Base-by-base conservation (phyloP, 1,139 yeast genomes). In the Debaryomyces fabryi region DNA sequence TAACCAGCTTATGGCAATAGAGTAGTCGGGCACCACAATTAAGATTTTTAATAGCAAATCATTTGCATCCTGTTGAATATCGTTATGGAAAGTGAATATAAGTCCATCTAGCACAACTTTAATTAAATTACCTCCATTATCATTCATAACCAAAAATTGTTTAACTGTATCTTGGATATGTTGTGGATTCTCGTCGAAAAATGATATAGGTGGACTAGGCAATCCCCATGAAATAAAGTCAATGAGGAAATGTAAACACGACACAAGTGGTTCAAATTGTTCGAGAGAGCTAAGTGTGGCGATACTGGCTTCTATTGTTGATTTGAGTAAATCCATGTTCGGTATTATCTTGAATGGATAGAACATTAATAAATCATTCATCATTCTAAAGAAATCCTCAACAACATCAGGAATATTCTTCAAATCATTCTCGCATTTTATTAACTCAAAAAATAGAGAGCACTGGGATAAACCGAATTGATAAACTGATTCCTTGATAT, bases 331-430 rank as follows among this genome's bases (percentile, higher is more conserved):
- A 16, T 78, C 82, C n/a, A 76, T 71, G 44, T 82, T 74, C 10
- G 76, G 68, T 15, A 89, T 78, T 49, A 88, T 77, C 56, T 83
- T 76, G 48, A 79, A 74, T 1, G 97, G 96, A 63, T 78, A 88
- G 63, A 81, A 89, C 85, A 87, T 85, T 48, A 90, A 69, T 44
- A 91, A 73, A 63, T 93, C 98, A 52, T 81, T 78, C 69, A 86
- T 76, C 86, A 92, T 86, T 51, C 95, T 77, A 76, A 86, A 91
- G 63, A 87, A 92, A 71, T 92, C 97, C 65, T 92, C 97, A 47
- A 92, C 74, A 33, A 89, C 77, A 63, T 90, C 96, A 13, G 93
- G 88, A 35, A 78, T 78, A 54, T 74, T 78, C 46, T 70, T 70
- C 49, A 71, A 29, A 18, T 68, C 68, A 24, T 54, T 51, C 54